Conservation (phyloP, 768 basidiomycete genomes). For the Russula emetica region DNA sequence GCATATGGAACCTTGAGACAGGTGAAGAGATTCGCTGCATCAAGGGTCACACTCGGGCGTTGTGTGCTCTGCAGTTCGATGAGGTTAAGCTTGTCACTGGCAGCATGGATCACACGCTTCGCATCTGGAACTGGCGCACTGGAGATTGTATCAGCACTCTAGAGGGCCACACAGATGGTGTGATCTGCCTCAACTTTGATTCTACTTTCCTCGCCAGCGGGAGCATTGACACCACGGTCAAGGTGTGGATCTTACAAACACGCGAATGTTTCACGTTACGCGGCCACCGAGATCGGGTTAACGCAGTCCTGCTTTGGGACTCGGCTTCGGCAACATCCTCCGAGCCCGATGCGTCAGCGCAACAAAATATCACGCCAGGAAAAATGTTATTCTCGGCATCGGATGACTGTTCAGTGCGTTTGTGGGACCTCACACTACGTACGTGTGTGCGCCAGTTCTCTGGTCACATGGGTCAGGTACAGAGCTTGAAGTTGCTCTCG, state of each 20-base stretch:
- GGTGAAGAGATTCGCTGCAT: constrained; percentile 79
- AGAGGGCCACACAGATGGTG: constrained; percentile 86
- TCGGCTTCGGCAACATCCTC: constrained; percentile 36
- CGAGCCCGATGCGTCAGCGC: constrained; percentile 34
- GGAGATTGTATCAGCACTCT: constrained; percentile 85
- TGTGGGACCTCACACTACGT: constrained; percentile 86
- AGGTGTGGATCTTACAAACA: constrained; percentile 89
- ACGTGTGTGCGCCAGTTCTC: constrained; percentile 78
- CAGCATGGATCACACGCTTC: constrained; percentile 92
- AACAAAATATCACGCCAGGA: constrained; percentile 64
- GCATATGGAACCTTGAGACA: constrained; percentile 96
- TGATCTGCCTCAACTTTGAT: constrained; percentile 89
- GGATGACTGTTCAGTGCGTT: constrained; percentile 87
- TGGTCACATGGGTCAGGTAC: constrained; percentile 94
- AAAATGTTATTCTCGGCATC: constrained; percentile 98
- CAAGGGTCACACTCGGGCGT: constrained; percentile 86
- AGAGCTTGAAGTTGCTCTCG: constrained; percentile 77
- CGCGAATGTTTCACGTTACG: constrained; percentile 89
- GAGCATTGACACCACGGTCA: constrained; percentile 90
- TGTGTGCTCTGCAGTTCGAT: constrained; percentile 93
- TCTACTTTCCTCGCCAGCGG: constrained; percentile 89
- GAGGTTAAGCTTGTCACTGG: constrained; percentile 92
- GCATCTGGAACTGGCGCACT: constrained; percentile 94
- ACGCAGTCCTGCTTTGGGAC: constrained; percentile 92
- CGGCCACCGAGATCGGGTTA: constrained; percentile 96